Evolutionary conservation across 768 basidiomycete genomes (phyloP).

Genomic region (Lactifluus echinatus): DNA sequence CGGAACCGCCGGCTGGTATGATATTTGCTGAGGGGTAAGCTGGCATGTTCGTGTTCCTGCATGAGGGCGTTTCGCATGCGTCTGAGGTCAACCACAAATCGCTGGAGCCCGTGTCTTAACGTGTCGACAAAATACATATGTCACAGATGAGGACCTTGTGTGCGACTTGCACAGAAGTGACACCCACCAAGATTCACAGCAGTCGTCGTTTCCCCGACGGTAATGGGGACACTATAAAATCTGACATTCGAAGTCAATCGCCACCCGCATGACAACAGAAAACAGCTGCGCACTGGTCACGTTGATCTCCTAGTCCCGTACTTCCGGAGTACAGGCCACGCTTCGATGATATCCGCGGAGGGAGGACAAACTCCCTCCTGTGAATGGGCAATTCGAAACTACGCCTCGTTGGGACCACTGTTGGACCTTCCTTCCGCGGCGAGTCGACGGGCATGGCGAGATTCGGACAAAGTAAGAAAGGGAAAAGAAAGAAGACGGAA

Average conservation of each 20-base stretch:
- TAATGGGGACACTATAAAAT: constrained; percentile 14
- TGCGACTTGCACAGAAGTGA: not conserved
- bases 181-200: constrained; percentile 16
- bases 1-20: constrained; percentile 31
- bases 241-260: not conserved
- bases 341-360: not conserved
- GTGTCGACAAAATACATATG: not conserved
- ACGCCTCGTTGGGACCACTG: no score
- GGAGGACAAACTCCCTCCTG: not conserved
- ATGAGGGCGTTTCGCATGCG: constrained; percentile 9
- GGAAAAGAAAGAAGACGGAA: no score
- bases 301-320: constrained; percentile 14
- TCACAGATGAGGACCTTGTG: not conserved
- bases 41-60: constrained; percentile 7
- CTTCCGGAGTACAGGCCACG: constrained; percentile 9
- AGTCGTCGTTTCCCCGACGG: constrained; percentile 9
- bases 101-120: constrained; percentile 18
- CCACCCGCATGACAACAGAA: no score
- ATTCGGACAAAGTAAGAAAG: no score
- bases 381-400: constrained; percentile 15
- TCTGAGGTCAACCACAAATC: constrained; percentile 17
- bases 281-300: constrained; percentile 10
- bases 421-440: no score
- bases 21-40: constrained; percentile 12
- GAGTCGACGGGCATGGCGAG: no score